Base-by-base conservation (phyloP, 345 rosid genomes). In the Acer yangbiense region DNA sequence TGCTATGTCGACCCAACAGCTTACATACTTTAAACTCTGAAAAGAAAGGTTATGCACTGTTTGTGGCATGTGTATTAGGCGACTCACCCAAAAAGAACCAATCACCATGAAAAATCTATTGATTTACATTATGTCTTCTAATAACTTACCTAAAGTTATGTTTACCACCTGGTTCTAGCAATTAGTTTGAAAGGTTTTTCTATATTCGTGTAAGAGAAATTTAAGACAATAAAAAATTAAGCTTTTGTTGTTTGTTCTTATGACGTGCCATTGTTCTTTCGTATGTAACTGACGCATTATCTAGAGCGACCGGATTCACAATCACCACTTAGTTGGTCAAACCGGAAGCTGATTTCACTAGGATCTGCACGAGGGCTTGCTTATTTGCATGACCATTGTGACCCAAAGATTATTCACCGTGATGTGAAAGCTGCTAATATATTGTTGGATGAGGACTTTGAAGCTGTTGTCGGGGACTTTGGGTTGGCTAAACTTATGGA, bases 391-490 rank as follows among this genome's bases (percentile, higher is more conserved):
- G 97, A 93, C 80, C 97, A 93, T 62, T 95, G 98, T 75, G 91
- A 93, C 84, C 99, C 93, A 2, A 95, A 91, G 86, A 93, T 95
- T 82, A 95, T 95, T 79, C 99, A 95, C 79, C 91, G 99, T 29
- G 99, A 95, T 80, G 96, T 95, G 73, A 95, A 95, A 86, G 98
- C 98, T 73, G 98, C 99, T 6, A 93, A 95, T 78, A 93, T 95
- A 79, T 85, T 95, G 85, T 82, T 95, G 83, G 99, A 95, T 77
- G 97, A 92, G 83, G 90, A 95, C 63, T 95, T 85, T 66, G 99
- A 95, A 88, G 97, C 99, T 9, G 98, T 93, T 48, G 98, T 95
- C 77, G 98, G 99, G 81, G 99, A 93, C 79, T 95, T 93, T 73
- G 99, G 99, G 50, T 85, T 95, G 65, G 99, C 98, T 68, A 93